A percentile compares a stretch with the other conserved stretches of the same genome.
These are phyloP conservation scores for Mycosphaerella sp. DNA, from an alignment of 2,329 filamentous ascomycete genomes.

Conservation along the genomic window DNA sequence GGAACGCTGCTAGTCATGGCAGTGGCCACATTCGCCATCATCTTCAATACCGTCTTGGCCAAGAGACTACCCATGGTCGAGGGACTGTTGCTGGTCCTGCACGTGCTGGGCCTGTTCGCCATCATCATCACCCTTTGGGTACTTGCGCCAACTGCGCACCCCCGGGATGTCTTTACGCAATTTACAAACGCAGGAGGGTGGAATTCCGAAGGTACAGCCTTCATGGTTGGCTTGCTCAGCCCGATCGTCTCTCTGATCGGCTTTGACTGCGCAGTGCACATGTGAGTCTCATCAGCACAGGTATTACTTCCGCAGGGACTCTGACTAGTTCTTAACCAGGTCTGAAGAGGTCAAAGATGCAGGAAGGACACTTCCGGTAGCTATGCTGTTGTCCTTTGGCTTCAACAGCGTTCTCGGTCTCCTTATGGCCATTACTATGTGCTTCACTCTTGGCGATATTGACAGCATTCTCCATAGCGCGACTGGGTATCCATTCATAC, in stretches of 20 bases:
- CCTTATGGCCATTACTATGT: constrained; percentile 20
- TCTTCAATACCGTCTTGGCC: constrained; percentile 43
- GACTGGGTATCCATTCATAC: constrained; percentile 35
- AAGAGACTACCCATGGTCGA: constrained; percentile 46
- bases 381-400: constrained; percentile 26
- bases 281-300: constrained; percentile 8
- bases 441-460: constrained; percentile 8
- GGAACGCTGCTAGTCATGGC: constrained; percentile 46
- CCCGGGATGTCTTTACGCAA: constrained; percentile 34
- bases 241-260: constrained; percentile 25
- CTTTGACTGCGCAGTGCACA: constrained; percentile 25
- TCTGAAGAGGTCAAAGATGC: constrained; percentile 31
- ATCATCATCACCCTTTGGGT: constrained; percentile 29
- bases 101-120: constrained; percentile 36
- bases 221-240: constrained; percentile 33
- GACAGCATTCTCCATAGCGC: neutral
- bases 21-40: constrained; percentile 34
- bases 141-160: constrained; percentile 26
- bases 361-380: constrained; percentile 26
- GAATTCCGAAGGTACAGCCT: constrained; percentile 29
- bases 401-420: constrained; percentile 36
- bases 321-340: neutral
- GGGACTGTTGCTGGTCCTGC: constrained; percentile 40
- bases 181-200: constrained; percentile 39
- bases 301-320: neutral